Conservation (phyloP, 1,284 basidiomycete genomes). For the Termitomyces sp. region DNA sequence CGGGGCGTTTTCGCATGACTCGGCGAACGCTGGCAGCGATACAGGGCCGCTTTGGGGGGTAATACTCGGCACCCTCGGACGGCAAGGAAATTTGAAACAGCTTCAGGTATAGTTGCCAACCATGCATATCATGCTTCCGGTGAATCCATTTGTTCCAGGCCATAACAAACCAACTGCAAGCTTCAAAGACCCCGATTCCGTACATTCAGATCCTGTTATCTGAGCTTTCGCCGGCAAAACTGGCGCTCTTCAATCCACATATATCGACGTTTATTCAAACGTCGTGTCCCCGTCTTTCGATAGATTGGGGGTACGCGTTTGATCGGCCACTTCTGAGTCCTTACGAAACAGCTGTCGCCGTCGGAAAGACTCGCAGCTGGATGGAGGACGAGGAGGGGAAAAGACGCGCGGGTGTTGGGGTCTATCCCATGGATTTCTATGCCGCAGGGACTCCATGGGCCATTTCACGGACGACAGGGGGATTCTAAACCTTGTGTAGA, state of each 20-base stretch:
- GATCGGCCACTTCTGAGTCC: slow-evolving; percentile 85
- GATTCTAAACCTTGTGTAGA: slow-evolving; percentile 21
- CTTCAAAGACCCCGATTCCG: slow-evolving; percentile 54
- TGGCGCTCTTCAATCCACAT: slow-evolving; percentile 77
- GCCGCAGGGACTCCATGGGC: slow-evolving; percentile 74
- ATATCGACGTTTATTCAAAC: slow-evolving; percentile 93
- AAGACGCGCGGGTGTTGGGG: slow-evolving; percentile 33
- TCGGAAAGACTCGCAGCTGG: slow-evolving; percentile 72
- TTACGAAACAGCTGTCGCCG: slow-evolving; percentile 89
- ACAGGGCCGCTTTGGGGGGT: slow-evolving; percentile 72
- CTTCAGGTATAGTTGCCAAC: slow-evolving; percentile 49
- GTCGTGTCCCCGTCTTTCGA: slow-evolving; percentile 91
- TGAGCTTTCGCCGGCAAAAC: slow-evolving; percentile 92
- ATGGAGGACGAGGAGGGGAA: slow-evolving; percentile 31
- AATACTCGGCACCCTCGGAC: slow-evolving; percentile 91
- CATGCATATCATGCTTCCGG: background rate
- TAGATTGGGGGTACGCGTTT: slow-evolving; percentile 99
- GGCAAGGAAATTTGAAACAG: slow-evolving; percentile 91
- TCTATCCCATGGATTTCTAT: slow-evolving; percentile 98
- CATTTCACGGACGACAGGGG: slow-evolving; percentile 40
- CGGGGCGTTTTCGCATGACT: slow-evolving; percentile 23
- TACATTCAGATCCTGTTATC: slow-evolving; percentile 90
- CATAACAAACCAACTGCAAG: slow-evolving; percentile 64
- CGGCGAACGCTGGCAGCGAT: slow-evolving; percentile 3
- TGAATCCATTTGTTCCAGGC: slow-evolving; percentile 42